These are phyloP conservation scores for Remersonia thermophila DNA, from an alignment of 2,329 filamentous ascomycete species.

Conservation along the genomic window DNA sequence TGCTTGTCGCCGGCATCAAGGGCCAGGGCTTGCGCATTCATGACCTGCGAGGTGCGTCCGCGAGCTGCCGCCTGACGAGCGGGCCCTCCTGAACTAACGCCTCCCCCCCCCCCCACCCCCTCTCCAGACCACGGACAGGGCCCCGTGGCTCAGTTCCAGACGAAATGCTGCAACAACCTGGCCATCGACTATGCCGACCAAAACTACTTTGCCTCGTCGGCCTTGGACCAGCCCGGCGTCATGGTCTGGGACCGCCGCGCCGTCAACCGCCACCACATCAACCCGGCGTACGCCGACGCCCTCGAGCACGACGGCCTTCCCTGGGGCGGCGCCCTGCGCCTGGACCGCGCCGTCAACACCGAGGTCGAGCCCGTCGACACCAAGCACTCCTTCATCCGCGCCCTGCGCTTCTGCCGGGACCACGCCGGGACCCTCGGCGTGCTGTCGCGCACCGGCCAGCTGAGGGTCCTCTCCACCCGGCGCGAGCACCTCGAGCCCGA, in stretches of 20 bases:
- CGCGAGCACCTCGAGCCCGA: conserved; percentile 37
- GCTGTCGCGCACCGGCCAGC: conserved; percentile 49
- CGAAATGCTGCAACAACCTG: conserved; percentile 57
- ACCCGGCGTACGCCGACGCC: conserved; percentile 42
- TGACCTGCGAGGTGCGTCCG: conserved; percentile 55
- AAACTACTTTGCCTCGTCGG: conserved; percentile 75
- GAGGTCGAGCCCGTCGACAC: conserved; percentile 37
- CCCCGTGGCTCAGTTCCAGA: conserved; percentile 47
- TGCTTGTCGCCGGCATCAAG: conserved; percentile 63
- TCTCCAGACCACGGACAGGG: conserved; percentile 35
- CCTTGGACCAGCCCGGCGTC: conserved; percentile 59
- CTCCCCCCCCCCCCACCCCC: too few species aligned
- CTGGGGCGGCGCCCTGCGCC: conserved; percentile 48
- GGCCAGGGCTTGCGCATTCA: conserved; percentile 64
- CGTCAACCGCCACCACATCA: conserved; percentile 39
- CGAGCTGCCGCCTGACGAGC: background rate
- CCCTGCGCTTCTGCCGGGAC: conserved; percentile 51
- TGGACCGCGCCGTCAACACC: conserved; percentile 45
- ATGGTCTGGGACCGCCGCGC: conserved; percentile 68
- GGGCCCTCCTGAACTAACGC: too few species aligned
- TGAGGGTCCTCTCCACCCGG: conserved; percentile 47
- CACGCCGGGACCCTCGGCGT: conserved; percentile 49
- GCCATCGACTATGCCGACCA: conserved; percentile 69
- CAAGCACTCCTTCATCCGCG: conserved; percentile 49
- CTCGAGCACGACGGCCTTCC: conserved; percentile 49